These are phyloP conservation scores for Aspergillus homomorphus DNA, from an alignment of 495 filamentous ascomycete species.

Conservation along the genomic window DNA sequence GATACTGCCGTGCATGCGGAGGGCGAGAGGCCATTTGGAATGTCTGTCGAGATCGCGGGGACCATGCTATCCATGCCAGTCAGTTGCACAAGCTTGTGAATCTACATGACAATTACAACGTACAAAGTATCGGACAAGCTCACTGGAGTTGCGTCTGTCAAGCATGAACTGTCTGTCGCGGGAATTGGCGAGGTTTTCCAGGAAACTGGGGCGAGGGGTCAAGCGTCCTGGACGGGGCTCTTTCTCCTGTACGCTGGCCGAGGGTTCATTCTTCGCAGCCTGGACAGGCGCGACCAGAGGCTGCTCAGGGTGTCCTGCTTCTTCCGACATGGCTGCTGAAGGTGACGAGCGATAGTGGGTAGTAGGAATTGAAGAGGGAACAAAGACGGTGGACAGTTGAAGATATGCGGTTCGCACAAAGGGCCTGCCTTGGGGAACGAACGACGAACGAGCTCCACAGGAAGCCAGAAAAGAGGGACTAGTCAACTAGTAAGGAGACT, in stretches of 20 bases:
- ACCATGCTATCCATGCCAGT: constrained; percentile 32
- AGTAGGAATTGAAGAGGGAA: neutral
- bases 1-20: constrained; percentile 79
- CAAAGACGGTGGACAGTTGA: neutral
- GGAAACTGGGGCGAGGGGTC: constrained; percentile 38
- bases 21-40: constrained; percentile 77
- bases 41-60: constrained; percentile 71
- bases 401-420: neutral
- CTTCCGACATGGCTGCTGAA: neutral
- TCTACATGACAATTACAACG: constrained; percentile 10
- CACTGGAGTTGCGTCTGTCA: constrained; percentile 30
- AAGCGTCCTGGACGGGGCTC: constrained; percentile 23
- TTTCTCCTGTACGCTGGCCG: constrained; percentile 20
- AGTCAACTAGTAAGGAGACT: neutral
- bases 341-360: neutral
- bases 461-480: neutral
- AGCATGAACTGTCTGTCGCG: constrained; percentile 39
- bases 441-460: neutral
- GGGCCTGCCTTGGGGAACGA: constrained; percentile 4
- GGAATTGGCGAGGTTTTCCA: constrained; percentile 36
- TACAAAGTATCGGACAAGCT: constrained; percentile 48
- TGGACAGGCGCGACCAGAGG: neutral
- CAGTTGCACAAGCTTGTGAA: constrained; percentile 10
- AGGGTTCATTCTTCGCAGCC: neutral
- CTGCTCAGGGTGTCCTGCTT: neutral